Conservation (phyloP, 352 stramenopile genomes). For the Plasmopara viticola region DNA sequence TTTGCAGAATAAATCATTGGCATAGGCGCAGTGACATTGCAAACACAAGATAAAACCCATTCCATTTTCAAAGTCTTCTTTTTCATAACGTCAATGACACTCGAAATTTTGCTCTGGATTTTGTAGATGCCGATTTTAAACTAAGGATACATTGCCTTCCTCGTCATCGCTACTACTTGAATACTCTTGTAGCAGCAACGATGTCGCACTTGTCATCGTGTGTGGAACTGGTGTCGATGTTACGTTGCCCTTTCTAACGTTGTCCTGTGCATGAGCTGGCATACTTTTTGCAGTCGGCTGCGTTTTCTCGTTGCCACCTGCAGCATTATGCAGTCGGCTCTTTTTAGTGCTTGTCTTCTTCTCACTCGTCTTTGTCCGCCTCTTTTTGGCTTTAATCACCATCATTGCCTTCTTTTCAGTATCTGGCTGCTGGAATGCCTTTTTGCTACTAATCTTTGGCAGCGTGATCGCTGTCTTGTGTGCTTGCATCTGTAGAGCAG, state of each 20-base stretch:
- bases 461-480: conserved; percentile 27
- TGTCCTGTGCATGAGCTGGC: neutral
- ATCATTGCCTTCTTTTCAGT: conserved; percentile 21
- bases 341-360: conserved; percentile 14
- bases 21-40: neutral
- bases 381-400: conserved; percentile 57
- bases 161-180: conserved; percentile 47
- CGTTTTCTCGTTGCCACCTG: neutral
- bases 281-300: too few species aligned
- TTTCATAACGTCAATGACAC: too few species aligned
- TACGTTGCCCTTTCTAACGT: neutral
- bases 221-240: neutral
- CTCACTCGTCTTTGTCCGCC: conserved; percentile 5
- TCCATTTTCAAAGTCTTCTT: neutral
- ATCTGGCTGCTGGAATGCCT: conserved; percentile 3
- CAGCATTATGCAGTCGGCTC: conserved; percentile 3
- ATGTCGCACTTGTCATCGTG: neutral
- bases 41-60: neutral
- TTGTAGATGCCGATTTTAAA: too few species aligned
- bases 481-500: conserved; percentile 45
- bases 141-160: neutral
- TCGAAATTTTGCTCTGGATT: too few species aligned
- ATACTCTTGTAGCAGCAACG: conserved; percentile 41
- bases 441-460: conserved; percentile 10
- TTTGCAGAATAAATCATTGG: neutral